These are phyloP conservation scores for Musa acuminata DNA, from an alignment of 176 grass and related monocot genomes.

Conservation along the genomic window DNA sequence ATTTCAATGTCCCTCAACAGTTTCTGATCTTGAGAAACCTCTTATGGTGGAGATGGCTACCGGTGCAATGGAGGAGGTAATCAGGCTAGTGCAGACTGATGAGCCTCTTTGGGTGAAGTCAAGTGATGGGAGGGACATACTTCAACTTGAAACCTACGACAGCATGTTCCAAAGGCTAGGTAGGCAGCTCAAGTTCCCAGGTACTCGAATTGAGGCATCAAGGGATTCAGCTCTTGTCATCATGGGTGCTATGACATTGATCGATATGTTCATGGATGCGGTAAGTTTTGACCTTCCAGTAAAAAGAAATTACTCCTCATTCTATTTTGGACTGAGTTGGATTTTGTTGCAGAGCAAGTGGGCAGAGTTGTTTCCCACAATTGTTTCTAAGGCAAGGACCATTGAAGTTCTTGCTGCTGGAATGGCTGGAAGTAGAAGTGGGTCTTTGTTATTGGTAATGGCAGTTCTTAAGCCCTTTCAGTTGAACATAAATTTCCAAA, in stretches of 20 bases:
- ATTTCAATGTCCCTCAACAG: slow-evolving; percentile 5
- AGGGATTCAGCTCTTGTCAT: slow-evolving; percentile 55
- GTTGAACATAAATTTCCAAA: neutral
- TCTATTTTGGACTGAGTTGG: neutral
- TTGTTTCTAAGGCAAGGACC: slow-evolving; percentile 58
- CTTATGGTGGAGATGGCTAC: slow-evolving; percentile 50
- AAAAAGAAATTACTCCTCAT: slow-evolving; percentile 3
- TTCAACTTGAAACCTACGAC: slow-evolving; percentile 47
- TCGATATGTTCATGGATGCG: slow-evolving; percentile 82
- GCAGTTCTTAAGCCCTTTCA: neutral
- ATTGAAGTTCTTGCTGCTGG: slow-evolving; percentile 57
- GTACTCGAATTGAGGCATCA: slow-evolving; percentile 58
- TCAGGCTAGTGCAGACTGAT: slow-evolving; percentile 58
- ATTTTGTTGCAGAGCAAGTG: slow-evolving; percentile 60
- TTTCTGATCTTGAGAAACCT: slow-evolving; percentile 66
- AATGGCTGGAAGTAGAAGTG: slow-evolving; percentile 41
- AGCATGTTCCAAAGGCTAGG: slow-evolving; percentile 60
- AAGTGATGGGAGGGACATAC: slow-evolving; percentile 31
- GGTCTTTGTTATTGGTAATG: slow-evolving; percentile 63
- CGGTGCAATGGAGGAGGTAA: slow-evolving; percentile 65
- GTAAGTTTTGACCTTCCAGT: slow-evolving; percentile 11
- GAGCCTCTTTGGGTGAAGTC: slow-evolving; percentile 59
- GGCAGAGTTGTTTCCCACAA: slow-evolving; percentile 75
- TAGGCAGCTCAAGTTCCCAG: slow-evolving; percentile 24
- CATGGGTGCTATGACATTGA: slow-evolving; percentile 49